A percentile compares a stretch with the other conserved stretches of the same genome.
phyloP scores from a whole-genome alignment of 202 grass and related monocot species.

The Zizania palustris region DNA sequence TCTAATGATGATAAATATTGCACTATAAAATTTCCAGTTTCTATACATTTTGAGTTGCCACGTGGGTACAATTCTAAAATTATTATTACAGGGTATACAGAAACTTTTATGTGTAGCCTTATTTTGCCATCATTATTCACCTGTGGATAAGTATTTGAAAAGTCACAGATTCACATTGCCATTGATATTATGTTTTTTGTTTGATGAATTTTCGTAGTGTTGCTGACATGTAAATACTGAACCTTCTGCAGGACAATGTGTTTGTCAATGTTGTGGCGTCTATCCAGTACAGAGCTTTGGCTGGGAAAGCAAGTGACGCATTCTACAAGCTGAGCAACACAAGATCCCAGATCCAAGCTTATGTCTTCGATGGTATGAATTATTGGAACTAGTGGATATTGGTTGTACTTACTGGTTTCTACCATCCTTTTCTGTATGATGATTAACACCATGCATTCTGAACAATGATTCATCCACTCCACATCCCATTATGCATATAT shows the following conservation, averaged over 20 bases:
- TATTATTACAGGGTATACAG: neutral
- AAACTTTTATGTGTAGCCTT: neutral
- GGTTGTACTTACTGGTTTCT: neutral
- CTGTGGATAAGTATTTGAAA: constrained; percentile 16
- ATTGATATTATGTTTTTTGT: constrained; percentile 10
- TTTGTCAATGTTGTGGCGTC: constrained; percentile 89
- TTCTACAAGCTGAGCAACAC: constrained; percentile 87
- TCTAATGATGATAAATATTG: neutral
- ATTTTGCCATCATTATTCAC: neutral
- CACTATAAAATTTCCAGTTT: neutral
- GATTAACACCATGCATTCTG: neutral
- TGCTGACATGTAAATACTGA: constrained; percentile 20
- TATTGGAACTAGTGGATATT: constrained; percentile 14
- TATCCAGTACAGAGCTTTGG: constrained; percentile 69
- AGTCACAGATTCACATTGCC: neutral
- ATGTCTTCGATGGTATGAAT: constrained; percentile 76
- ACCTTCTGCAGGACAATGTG: constrained; percentile 67
- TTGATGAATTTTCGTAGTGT: neutral
- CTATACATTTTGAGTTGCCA: neutral
- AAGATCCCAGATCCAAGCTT: constrained; percentile 79
- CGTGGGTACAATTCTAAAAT: neutral
- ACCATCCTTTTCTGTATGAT: neutral
- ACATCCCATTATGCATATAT: neutral
- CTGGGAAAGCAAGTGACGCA: constrained; percentile 72
- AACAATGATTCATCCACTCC: neutral